These are phyloP conservation scores for Gossypium turneri DNA, from an alignment of 345 rosid species.

Conservation along the genomic window DNA sequence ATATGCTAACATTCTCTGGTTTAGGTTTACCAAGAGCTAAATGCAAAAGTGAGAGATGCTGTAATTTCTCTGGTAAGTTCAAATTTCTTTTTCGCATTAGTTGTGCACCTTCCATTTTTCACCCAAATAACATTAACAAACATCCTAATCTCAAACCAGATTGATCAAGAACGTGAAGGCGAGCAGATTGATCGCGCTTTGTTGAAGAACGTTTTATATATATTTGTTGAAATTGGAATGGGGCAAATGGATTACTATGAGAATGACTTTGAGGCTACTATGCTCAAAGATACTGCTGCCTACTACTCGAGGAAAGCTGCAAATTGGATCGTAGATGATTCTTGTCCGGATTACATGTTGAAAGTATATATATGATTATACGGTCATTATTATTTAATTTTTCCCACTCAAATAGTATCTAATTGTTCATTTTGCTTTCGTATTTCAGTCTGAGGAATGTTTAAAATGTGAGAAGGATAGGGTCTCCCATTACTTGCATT, in stretches of 20 bases:
- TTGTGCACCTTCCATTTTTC: background rate
- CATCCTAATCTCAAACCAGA: conserved; percentile 26
- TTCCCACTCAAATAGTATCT: background rate
- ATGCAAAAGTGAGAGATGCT: background rate
- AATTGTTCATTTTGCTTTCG: background rate
- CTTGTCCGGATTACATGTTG: conserved; percentile 60
- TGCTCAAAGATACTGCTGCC: conserved; percentile 53
- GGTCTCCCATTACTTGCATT: conserved; percentile 56
- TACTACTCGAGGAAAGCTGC: conserved; percentile 69
- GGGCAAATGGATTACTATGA: conserved; percentile 45
- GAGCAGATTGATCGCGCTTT: conserved; percentile 63
- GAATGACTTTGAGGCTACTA: conserved; percentile 46
- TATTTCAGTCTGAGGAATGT: conserved; percentile 56
- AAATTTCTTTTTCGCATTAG: background rate
- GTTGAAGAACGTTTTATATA: conserved; percentile 58
- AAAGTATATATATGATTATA: conserved; percentile 32
- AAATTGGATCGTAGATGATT: conserved; percentile 58
- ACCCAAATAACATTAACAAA: background rate
- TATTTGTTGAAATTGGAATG: conserved; percentile 71
- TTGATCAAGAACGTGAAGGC: conserved; percentile 64
- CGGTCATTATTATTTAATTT: background rate
- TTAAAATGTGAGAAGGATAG: conserved; percentile 60
- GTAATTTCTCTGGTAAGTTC: background rate
- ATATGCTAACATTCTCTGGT: background rate
- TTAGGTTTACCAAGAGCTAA: background rate